These are phyloP conservation scores for Amylocarpus encephaloides DNA, from an alignment of 2,329 filamentous ascomycete species.

Conservation along the genomic window DNA sequence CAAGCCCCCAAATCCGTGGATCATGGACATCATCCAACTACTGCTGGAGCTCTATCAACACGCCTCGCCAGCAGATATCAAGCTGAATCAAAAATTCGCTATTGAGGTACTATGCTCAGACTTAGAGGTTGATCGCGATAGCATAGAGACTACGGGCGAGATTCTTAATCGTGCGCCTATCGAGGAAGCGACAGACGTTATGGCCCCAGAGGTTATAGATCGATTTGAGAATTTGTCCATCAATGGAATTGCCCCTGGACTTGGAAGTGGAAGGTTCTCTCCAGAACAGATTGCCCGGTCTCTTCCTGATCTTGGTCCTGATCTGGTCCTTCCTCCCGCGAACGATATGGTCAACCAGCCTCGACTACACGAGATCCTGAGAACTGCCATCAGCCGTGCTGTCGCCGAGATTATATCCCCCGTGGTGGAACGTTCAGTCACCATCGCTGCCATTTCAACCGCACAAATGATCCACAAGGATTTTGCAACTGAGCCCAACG, in stretches of 20 bases:
- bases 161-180: constrained; percentile 68
- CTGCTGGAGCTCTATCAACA: constrained; percentile 91
- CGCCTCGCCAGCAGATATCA: constrained; percentile 61
- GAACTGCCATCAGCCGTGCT: constrained; percentile 78
- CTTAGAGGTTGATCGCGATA: constrained; percentile 84
- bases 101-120: constrained; percentile 97
- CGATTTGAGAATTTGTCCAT: constrained; percentile 78
- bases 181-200: constrained; percentile 52
- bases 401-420: constrained; percentile 96
- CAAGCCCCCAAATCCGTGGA: constrained; percentile 90
- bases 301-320: constrained; percentile 75
- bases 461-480: constrained; percentile 95
- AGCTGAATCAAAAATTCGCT: constrained; percentile 96
- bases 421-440: constrained; percentile 94
- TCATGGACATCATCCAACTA: constrained; percentile 90
- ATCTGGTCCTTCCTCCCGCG: constrained; percentile 73
- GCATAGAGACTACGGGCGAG: constrained; percentile 78
- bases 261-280: constrained; percentile 66
- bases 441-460: constrained; percentile 94
- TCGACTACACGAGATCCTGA: constrained; percentile 70
- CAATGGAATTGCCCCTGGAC: constrained; percentile 63
- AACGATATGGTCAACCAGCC: constrained; percentile 70
- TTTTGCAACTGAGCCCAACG: constrained; percentile 87
- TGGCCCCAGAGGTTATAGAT: constrained; percentile 63
- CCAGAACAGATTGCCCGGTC: constrained; percentile 71